Percentiles rank a stretch among this genome's conserved stretches.
Evolutionary conservation across 495 filamentous ascomycete species (phyloP).

Genomic region (Tuber umbilicatum): DNA sequence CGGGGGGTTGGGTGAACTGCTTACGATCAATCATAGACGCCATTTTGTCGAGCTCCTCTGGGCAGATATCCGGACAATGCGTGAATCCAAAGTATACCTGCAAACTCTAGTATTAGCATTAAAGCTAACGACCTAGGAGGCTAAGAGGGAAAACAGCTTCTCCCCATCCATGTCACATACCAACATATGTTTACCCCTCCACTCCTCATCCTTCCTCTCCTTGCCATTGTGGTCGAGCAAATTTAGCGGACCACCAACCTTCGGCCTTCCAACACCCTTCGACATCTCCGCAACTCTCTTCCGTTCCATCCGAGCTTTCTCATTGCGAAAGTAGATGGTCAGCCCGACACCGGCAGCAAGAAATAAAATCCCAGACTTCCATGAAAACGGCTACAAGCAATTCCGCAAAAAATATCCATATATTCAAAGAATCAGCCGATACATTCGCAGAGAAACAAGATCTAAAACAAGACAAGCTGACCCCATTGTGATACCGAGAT

Average conservation of each 20-base stretch:
- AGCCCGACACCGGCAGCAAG: constrained; percentile 67
- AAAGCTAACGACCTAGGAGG: background rate
- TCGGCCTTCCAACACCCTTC: constrained; percentile 86
- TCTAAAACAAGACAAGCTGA: background rate
- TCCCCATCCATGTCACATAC: constrained; percentile 41
- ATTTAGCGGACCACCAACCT: constrained; percentile 81
- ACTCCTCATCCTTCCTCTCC: constrained; percentile 63
- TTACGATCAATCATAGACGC: constrained; percentile 75
- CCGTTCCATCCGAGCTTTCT: constrained; percentile 81
- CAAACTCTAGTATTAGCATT: constrained; percentile 6
- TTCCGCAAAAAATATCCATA: background rate
- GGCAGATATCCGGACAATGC: constrained; percentile 97
- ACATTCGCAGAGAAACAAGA: background rate
- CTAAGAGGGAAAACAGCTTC: background rate
- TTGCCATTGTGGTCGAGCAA: constrained; percentile 75
- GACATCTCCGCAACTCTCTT: constrained; percentile 79
- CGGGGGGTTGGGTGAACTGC: constrained; percentile 48
- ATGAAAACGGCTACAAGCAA: constrained; percentile 68
- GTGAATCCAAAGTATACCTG: constrained; percentile 97
- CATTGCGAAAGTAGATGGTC: constrained; percentile 79
- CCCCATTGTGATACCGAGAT: constrained; percentile 38
- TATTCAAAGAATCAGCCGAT: background rate
- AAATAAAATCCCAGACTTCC: constrained; percentile 81
- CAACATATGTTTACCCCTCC: constrained; percentile 81
- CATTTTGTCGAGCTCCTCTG: constrained; percentile 99